Conservation (phyloP, 1,284 basidiomycete species). For the Flammula alnicola region DNA sequence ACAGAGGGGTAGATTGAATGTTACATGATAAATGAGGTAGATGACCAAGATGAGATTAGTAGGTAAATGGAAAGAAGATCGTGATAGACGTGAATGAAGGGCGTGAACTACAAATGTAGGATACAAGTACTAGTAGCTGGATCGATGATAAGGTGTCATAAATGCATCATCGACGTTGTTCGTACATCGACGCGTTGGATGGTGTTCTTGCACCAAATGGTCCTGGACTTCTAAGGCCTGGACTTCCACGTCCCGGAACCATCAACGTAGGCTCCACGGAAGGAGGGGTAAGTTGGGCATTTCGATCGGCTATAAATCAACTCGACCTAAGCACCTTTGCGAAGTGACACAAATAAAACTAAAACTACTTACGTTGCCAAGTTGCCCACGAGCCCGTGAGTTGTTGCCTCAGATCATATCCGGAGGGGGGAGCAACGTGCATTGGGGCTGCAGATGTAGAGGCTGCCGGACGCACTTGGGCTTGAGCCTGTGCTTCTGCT, state of each 20-base stretch:
- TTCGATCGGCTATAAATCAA: conserved; percentile 47
- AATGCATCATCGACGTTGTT: conserved; percentile 9
- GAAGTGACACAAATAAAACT: background rate
- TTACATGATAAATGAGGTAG: too few relatives aligned
- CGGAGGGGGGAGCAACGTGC: conserved; percentile 13
- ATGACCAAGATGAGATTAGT: too few relatives aligned
- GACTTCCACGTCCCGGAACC: conserved; percentile 56
- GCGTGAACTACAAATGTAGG: too few relatives aligned
- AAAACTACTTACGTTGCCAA: conserved; percentile 66
- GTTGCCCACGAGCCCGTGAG: conserved; percentile 58
- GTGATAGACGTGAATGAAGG: too few relatives aligned
- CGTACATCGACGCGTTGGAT: conserved; percentile 23
- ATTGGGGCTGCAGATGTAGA: conserved; percentile 34
- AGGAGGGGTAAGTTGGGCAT: conserved; percentile 51
- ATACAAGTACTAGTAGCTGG: too few relatives aligned
- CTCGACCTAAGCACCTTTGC: background rate
- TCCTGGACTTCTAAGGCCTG: conserved; percentile 43
- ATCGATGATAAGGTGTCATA: too few relatives aligned
- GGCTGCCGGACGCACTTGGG: conserved; percentile 12
- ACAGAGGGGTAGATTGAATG: too few relatives aligned
- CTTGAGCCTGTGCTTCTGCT: conserved; percentile 17
- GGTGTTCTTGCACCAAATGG: conserved; percentile 58
- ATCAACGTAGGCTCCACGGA: conserved; percentile 55
- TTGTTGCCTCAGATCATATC: conserved; percentile 39
- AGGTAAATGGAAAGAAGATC: too few relatives aligned